A percentile compares a stretch with the other conserved stretches of the same genome.
phyloP scores from a whole-genome alignment of 495 filamentous ascomycete species.

The Umbilicaria muhlenbergii region DNA sequence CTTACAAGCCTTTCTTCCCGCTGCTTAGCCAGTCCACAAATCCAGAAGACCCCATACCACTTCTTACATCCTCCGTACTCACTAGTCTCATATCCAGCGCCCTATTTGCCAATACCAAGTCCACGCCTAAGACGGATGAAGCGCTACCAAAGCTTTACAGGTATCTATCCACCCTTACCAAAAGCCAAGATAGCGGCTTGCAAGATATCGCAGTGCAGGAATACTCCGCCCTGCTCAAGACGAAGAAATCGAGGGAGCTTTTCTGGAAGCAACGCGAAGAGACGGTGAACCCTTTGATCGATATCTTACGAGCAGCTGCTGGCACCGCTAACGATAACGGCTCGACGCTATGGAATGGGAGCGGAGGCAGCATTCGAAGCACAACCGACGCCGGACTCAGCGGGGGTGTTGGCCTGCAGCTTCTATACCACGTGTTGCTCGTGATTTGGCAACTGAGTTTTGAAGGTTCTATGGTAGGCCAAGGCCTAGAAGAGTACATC shows the following conservation, averaged over 20 bases:
- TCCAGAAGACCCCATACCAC: constrained; percentile 70
- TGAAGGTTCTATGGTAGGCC: constrained; percentile 67
- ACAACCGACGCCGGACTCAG: constrained; percentile 47
- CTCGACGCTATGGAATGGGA: constrained; percentile 47
- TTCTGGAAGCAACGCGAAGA: constrained; percentile 83
- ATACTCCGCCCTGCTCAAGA: constrained; percentile 76
- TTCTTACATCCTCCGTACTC: constrained; percentile 80
- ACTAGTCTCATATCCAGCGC: constrained; percentile 64
- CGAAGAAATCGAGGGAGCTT: constrained; percentile 51
- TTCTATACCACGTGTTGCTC: constrained; percentile 86
- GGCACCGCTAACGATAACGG: constrained; percentile 50
- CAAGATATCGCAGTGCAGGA: constrained; percentile 92
- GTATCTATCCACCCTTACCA: constrained; percentile 67
- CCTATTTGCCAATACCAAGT: constrained; percentile 38
- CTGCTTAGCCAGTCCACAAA: constrained; percentile 69
- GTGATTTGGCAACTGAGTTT: constrained; percentile 95
- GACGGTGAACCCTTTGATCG: constrained; percentile 66
- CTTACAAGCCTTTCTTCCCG: constrained; percentile 74
- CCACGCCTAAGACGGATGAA: constrained; percentile 42
- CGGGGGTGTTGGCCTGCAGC: constrained; percentile 78
- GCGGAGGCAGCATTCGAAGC: constrained; percentile 40
- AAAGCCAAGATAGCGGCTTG: constrained; percentile 68
- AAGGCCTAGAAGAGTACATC: constrained; percentile 68
- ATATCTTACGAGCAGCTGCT: constrained; percentile 66
- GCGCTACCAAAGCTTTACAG: constrained; percentile 74